Evolutionary conservation across 257 asterid species (phyloP).

Genomic region (Primulina eburnea): DNA sequence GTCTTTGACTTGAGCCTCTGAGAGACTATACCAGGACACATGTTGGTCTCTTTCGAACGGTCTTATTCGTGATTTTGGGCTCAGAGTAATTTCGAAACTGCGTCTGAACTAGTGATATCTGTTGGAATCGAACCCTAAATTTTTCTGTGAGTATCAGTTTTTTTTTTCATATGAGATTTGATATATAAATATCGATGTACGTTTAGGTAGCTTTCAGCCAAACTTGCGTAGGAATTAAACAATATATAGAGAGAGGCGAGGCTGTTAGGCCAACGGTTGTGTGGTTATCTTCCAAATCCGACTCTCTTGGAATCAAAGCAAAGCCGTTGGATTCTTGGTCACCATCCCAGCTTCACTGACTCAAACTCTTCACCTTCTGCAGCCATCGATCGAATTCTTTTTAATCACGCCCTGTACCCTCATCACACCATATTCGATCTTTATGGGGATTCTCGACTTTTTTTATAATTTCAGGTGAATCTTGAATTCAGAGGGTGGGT

Average conservation of each 20-base stretch:
- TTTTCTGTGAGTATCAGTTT: too few species aligned
- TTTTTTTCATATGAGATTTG: too few species aligned
- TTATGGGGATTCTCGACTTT: background rate
- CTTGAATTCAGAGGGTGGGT: too few species aligned
- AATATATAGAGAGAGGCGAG: conserved; percentile 39
- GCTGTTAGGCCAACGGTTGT: conserved; percentile 70
- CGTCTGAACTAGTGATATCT: too few species aligned
- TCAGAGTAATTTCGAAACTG: too few species aligned
- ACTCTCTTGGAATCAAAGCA: conserved; percentile 64
- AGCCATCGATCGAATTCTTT: conserved; percentile 25
- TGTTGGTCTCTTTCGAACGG: too few species aligned
- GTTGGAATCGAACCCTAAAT: too few species aligned
- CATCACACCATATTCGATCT: background rate
- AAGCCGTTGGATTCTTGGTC: conserved; percentile 67
- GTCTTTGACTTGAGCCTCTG: too few species aligned
- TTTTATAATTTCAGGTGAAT: background rate
- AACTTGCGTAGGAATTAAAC: conserved; percentile 54
- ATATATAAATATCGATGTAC: too few species aligned
- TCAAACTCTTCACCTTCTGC: conserved; percentile 35
- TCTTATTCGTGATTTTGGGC: too few species aligned
- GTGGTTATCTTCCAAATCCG: conserved; percentile 17
- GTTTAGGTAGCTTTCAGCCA: conserved; percentile 29
- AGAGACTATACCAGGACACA: too few species aligned
- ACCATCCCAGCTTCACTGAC: conserved; percentile 63
- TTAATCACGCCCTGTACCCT: conserved; percentile 22